Percentiles rank a stretch among this genome's conserved stretches.
Conservation (phyloP, 2,329 filamentous ascomycete genomes). For the Talaromyces albobiverticillius region DNA sequence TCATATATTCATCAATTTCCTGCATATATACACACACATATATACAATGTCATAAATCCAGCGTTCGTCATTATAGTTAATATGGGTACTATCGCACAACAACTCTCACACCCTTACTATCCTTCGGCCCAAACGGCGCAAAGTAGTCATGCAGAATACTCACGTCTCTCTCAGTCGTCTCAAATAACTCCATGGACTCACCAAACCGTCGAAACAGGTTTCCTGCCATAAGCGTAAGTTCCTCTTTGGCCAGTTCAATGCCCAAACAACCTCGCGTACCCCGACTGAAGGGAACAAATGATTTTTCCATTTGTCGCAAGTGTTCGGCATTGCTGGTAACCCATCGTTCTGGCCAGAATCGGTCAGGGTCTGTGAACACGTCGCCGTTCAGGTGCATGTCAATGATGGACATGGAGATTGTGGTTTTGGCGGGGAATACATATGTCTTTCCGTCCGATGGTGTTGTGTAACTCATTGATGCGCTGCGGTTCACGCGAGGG, state of each 20-base stretch:
- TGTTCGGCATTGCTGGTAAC: slow-evolving; percentile 16
- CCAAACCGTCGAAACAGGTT: slow-evolving; percentile 13
- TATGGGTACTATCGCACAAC: slow-evolving; percentile 7
- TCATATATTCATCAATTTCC: too few relatives aligned
- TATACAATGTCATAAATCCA: too few relatives aligned
- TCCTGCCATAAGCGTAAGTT: slow-evolving; percentile 13
- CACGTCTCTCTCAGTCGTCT: slow-evolving; percentile 12
- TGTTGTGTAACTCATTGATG: slow-evolving; percentile 13
- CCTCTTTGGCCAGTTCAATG: slow-evolving; percentile 15
- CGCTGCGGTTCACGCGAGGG: slow-evolving; percentile 21
- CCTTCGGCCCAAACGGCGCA: slow-evolving; percentile 15
- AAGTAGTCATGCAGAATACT: slow-evolving; percentile 16
- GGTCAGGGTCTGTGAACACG: slow-evolving; percentile 25
- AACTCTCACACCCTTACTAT: slow-evolving; percentile 15
- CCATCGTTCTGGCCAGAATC: slow-evolving; percentile 31
- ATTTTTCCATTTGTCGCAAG: slow-evolving; percentile 14
- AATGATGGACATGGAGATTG: slow-evolving; percentile 21
- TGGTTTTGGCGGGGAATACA: slow-evolving; percentile 10
- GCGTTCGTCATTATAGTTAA: too few relatives aligned
- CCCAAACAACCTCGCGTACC: slow-evolving; percentile 13
- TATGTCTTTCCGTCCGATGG: slow-evolving; percentile 10
- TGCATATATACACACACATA: too few relatives aligned
- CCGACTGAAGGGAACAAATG: slow-evolving; percentile 11
- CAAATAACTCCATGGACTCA: slow-evolving; percentile 1
- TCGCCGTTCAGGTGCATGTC: slow-evolving; percentile 24